These are phyloP conservation scores for Candida ponderosae DNA, from an alignment of 805 yeast species.

Conservation along the genomic window DNA sequence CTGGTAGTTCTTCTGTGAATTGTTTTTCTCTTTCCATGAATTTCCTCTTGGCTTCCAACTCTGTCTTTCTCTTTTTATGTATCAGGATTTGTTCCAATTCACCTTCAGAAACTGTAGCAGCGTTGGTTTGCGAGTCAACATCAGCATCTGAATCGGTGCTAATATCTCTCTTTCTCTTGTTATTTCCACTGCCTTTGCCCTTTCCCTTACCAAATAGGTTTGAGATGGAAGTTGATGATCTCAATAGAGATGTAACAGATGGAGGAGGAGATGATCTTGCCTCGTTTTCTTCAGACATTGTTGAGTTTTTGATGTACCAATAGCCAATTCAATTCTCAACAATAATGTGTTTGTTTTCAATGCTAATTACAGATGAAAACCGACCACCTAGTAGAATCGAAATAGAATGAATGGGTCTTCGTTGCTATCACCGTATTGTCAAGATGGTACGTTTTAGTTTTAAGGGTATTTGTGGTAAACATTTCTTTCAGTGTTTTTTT, in stretches of 20 bases:
- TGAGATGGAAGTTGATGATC: constrained; percentile 13
- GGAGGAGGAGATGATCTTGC: not conserved
- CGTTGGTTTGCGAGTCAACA: constrained; percentile 3
- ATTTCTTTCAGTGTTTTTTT: too few species aligned
- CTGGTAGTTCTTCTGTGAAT: constrained; percentile 60
- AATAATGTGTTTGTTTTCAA: too few species aligned
- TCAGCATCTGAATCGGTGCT: constrained; percentile 4
- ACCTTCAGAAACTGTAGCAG: not conserved
- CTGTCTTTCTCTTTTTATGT: constrained; percentile 17
- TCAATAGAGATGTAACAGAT: constrained; percentile 3
- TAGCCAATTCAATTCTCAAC: too few species aligned
- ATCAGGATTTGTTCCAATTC: constrained; percentile 4
- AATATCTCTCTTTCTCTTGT: not conserved
- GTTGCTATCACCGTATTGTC: too few species aligned
- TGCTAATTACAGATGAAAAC: too few species aligned
- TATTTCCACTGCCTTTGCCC: constrained; percentile 2
- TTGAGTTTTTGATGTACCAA: too few species aligned
- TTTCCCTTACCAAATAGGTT: constrained; percentile 11
- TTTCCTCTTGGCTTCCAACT: constrained; percentile 16
- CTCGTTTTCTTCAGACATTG: not conserved
- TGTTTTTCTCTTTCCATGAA: constrained; percentile 42
- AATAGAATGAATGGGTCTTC: too few species aligned
- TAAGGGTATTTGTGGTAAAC: too few species aligned
- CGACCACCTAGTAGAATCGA: too few species aligned
- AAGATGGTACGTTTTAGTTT: too few species aligned